Evolutionary conservation across 2,329 filamentous ascomycete genomes (phyloP).

Genomic region (Colletotrichum sp.): DNA sequence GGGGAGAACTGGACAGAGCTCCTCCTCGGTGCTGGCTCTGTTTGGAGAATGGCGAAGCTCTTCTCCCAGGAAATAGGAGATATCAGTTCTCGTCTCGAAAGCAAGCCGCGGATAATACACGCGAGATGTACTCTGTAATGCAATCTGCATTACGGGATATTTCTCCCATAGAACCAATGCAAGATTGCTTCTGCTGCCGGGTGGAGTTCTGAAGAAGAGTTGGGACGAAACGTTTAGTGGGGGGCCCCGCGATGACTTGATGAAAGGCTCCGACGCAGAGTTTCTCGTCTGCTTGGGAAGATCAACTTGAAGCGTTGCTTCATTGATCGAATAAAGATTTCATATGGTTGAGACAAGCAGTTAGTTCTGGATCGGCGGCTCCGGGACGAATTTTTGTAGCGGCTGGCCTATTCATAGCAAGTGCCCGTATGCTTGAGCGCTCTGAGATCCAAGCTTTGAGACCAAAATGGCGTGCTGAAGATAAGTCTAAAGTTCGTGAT

Average conservation of each 20-base stretch:
- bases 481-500: neutral
- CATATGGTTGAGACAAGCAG: neutral
- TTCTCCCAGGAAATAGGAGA: neutral
- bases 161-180: neutral
- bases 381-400: neutral
- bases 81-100: neutral
- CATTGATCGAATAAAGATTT: neutral
- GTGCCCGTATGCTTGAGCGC: neutral
- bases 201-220: neutral
- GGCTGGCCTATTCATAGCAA: neutral
- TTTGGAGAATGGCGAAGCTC: neutral
- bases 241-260: neutral
- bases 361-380: neutral
- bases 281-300: neutral
- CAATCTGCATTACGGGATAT: slow-evolving; percentile 1
- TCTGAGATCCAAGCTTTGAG: neutral
- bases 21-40: neutral
- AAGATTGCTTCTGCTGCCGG: neutral
- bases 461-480: neutral
- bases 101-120: neutral
- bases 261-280: neutral
- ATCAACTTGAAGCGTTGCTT: neutral
- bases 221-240: slow-evolving; percentile 8
- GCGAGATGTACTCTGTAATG: neutral
- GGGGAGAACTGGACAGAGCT: neutral